Conservation (phyloP, 495 filamentous ascomycete genomes). For the Clohesyomyces aquaticus region DNA sequence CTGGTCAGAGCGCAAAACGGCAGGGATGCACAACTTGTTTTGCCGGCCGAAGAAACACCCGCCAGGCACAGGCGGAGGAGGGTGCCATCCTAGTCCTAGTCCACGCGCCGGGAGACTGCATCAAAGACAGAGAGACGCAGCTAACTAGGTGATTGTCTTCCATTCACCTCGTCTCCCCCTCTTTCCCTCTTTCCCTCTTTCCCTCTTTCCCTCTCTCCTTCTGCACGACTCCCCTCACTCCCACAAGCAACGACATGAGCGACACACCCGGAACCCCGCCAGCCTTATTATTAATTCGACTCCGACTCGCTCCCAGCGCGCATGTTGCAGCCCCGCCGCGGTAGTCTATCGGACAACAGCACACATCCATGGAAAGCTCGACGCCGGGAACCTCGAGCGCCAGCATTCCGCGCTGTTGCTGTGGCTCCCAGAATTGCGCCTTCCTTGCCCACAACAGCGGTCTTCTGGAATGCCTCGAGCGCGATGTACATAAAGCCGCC, state of each 20-base stretch:
- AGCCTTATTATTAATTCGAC: not conserved
- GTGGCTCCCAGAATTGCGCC: slow-evolving; percentile 77
- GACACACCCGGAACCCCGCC: not conserved
- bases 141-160: no score
- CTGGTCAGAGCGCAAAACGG: slow-evolving; percentile 16
- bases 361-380: slow-evolving; percentile 10
- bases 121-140: no score
- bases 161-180: not conserved
- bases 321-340: slow-evolving; percentile 9
- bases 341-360: no score
- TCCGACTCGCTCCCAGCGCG: not conserved
- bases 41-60: not conserved
- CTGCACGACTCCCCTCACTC: not conserved
- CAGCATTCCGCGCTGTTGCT: slow-evolving; percentile 68
- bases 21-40: slow-evolving; percentile 2
- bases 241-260: slow-evolving; percentile 17
- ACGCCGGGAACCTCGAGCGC: slow-evolving; percentile 1
- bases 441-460: slow-evolving; percentile 80
- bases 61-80: no score
- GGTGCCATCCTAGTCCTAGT: not conserved
- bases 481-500: slow-evolving; percentile 82
- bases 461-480: slow-evolving; percentile 78
- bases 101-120: not conserved
- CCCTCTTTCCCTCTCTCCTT: not conserved
- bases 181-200: slow-evolving; percentile 2